Conservation (phyloP, 805 yeast genomes). For the Starmerella tilneyi region DNA sequence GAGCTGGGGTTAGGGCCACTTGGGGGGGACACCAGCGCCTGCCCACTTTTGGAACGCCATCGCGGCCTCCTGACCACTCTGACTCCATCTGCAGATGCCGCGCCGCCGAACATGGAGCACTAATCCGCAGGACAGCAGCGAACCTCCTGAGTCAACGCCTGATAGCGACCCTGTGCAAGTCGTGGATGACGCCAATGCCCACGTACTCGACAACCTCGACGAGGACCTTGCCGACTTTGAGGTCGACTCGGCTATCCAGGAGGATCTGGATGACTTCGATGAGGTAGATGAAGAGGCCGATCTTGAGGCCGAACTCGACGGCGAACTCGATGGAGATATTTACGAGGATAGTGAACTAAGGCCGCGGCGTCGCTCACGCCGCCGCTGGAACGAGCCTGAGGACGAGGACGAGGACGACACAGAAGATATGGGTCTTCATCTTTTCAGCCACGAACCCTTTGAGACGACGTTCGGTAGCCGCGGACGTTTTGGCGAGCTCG, state of each 20-base stretch:
- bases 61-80: background rate
- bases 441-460: too few relatives aligned
- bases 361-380: slow-evolving; percentile 24
- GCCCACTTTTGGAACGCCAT: slow-evolving; percentile 6
- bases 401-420: slow-evolving; percentile 20
- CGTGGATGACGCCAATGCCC: slow-evolving; percentile 17
- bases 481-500: slow-evolving; percentile 4
- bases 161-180: slow-evolving; percentile 9
- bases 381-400: background rate
- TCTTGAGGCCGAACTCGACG: slow-evolving; percentile 18
- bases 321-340: slow-evolving; percentile 14
- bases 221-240: slow-evolving; percentile 4
- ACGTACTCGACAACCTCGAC: slow-evolving; percentile 17
- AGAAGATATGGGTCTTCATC: slow-evolving; percentile 27
- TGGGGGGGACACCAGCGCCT: slow-evolving; percentile 6
- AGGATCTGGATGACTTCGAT: background rate
- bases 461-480: background rate
- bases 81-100: background rate
- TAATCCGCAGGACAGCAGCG: background rate
- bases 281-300: slow-evolving; percentile 11
- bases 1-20: background rate
- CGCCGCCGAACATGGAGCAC: slow-evolving; percentile 2
- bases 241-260: slow-evolving; percentile 3
- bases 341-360: slow-evolving; percentile 10
- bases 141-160: slow-evolving; percentile 9